A percentile compares a stretch with the other conserved stretches of the same genome.
Conservation (phyloP, 164 flowering plant genomes). For the Magnolia changhungtana region DNA sequence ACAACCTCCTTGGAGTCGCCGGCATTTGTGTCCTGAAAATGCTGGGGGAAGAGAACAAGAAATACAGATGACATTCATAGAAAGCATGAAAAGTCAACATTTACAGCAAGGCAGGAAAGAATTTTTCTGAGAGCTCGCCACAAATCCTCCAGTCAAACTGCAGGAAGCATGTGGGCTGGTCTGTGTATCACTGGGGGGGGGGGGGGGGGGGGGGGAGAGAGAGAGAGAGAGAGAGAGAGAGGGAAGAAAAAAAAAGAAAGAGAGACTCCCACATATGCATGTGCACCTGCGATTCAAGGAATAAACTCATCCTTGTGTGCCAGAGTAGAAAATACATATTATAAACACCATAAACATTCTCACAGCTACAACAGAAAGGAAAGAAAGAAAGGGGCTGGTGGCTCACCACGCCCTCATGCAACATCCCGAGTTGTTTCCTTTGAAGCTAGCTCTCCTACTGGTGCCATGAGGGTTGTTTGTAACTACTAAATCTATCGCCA, state of each 20-base stretch:
- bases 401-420: conserved; percentile 26
- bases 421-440: conserved; percentile 10
- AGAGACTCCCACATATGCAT: conserved; percentile 12
- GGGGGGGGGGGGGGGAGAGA: not conserved
- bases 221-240: not conserved
- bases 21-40: not conserved
- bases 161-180: conserved; percentile 1
- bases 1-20: not conserved
- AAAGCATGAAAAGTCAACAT: conserved; percentile 7
- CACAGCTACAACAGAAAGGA: conserved; percentile 6
- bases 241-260: not conserved
- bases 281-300: conserved; percentile 20
- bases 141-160: conserved; percentile 7
- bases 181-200: not conserved
- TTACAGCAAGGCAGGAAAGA: conserved; percentile 7
- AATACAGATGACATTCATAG: not conserved
- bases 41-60: conserved; percentile 5
- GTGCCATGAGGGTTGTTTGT: conserved; percentile 58
- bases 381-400: conserved; percentile 1
- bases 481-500: conserved; percentile 32
- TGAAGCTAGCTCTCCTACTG: conserved; percentile 24
- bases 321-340: conserved; percentile 4
- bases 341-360: conserved; percentile 14
- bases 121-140: not conserved
- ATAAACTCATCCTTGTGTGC: conserved; percentile 10